phyloP scores from a whole-genome alignment of 73 alveolate genomes.

The Durusdinium trenchii region DNA sequence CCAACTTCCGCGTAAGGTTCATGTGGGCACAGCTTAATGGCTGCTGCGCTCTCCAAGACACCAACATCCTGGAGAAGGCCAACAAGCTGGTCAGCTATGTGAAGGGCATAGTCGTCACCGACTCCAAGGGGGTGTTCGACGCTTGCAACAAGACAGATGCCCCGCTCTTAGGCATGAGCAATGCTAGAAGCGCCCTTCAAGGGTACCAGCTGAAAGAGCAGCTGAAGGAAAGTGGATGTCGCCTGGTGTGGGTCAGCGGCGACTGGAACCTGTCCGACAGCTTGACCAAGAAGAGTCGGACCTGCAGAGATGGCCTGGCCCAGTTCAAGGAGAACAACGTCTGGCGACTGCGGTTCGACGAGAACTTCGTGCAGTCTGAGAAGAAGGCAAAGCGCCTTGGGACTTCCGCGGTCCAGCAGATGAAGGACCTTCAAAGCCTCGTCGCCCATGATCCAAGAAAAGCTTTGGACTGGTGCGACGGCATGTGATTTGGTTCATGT shows the following conservation, averaged over 20 bases:
- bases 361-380: not conserved
- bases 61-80: not conserved
- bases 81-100: not conserved
- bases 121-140: not conserved
- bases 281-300: not conserved
- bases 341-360: not conserved
- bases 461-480: conserved; percentile 14
- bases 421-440: not conserved
- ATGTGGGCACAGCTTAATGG: not conserved
- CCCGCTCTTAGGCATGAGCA: not conserved
- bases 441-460: conserved; percentile 26
- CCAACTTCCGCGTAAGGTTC: not conserved
- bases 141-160: not conserved
- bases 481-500: not conserved
- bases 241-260: not conserved
- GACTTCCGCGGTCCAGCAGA: not conserved
- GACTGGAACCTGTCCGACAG: not conserved
- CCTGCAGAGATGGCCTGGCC: not conserved
- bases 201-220: not conserved
- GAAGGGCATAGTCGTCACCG: not conserved
- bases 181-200: not conserved
- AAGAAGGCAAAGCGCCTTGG: not conserved
- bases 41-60: not conserved
- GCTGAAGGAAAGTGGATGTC: not conserved
- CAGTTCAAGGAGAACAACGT: not conserved